A percentile compares a stretch with the other conserved stretches of the same genome.
phyloP scores from a whole-genome alignment of 176 grass and related monocot species.

The Cenchrus purpureus region DNA sequence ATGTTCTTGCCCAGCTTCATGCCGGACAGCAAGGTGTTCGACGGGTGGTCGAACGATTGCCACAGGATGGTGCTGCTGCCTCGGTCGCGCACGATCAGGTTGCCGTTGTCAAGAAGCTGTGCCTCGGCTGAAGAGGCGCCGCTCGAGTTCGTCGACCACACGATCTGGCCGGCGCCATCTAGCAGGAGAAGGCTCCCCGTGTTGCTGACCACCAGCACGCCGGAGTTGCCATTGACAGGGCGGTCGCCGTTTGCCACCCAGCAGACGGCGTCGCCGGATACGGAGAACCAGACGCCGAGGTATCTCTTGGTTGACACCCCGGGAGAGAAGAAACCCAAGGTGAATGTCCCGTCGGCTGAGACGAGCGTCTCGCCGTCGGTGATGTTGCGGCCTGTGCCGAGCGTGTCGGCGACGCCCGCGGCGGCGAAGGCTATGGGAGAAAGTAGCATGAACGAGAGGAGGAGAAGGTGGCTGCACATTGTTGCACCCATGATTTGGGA shows the following conservation, averaged over 20 bases:
- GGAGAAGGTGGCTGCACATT: neutral
- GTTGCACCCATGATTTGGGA: no score
- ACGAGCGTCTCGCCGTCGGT: constrained; percentile 27
- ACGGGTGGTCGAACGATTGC: neutral
- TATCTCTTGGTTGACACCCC: neutral
- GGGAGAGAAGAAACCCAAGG: constrained; percentile 52
- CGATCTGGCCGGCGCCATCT: neutral
- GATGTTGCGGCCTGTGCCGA: constrained; percentile 20
- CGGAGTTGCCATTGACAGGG: neutral
- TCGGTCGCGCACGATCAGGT: constrained; percentile 19
- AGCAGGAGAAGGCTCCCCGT: neutral
- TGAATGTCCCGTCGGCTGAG: constrained; percentile 42
- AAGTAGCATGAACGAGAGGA: neutral
- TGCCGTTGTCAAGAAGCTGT: constrained; percentile 15
- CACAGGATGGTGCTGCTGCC: neutral
- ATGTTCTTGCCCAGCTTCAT: constrained; percentile 39
- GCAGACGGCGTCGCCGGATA: neutral
- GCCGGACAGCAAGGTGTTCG: constrained; percentile 26
- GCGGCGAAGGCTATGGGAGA: neutral
- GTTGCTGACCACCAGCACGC: constrained; percentile 7
- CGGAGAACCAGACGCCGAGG: constrained; percentile 45
- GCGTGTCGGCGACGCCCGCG: neutral
- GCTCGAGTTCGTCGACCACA: constrained; percentile 17
- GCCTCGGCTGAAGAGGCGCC: neutral
- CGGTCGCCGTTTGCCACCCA: constrained; percentile 50